These are phyloP conservation scores for Dipodascopsis uninucleata DNA, from an alignment of 805 yeast species.

Conservation along the genomic window DNA sequence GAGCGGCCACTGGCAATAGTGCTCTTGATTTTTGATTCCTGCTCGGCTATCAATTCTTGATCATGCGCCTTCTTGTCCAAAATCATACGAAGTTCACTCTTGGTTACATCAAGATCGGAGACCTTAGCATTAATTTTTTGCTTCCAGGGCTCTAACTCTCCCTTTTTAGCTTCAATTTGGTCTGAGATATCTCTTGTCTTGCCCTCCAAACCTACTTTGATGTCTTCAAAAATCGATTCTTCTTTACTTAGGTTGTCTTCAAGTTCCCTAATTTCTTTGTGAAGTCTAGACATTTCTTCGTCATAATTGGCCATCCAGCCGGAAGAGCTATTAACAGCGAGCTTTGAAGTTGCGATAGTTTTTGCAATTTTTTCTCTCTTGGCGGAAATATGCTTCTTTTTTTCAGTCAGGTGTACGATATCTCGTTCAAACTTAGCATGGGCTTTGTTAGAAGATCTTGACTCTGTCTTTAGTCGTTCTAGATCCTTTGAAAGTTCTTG, in stretches of 20 bases:
- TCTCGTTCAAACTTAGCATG: constrained; percentile 48
- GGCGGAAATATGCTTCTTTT: constrained; percentile 57
- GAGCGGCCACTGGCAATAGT: constrained; percentile 49
- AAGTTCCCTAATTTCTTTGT: constrained; percentile 46
- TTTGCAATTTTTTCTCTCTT: constrained; percentile 61
- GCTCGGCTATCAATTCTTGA: constrained; percentile 44
- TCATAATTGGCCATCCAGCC: constrained; percentile 46
- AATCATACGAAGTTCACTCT: constrained; percentile 61
- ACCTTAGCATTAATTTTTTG: constrained; percentile 60
- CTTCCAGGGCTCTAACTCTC: constrained; percentile 78
- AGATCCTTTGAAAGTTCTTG: constrained; percentile 26
- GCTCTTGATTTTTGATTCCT: constrained; percentile 44
- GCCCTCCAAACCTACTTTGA: constrained; percentile 62
- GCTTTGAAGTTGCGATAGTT: constrained; percentile 47
- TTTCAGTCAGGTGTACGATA: constrained; percentile 71
- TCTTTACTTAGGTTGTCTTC: constrained; percentile 49
- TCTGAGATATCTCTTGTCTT: constrained; percentile 68
- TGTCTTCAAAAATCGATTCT: constrained; percentile 53
- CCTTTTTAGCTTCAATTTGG: constrained; percentile 61
- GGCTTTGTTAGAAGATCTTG: constrained; percentile 32
- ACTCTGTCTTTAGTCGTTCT: constrained; percentile 32
- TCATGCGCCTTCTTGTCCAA: constrained; percentile 45
- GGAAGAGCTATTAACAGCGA: constrained; percentile 45
- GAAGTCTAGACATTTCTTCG: constrained; percentile 45
- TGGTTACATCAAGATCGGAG: constrained; percentile 60